A percentile compares a stretch with the other conserved stretches of the same genome.
phyloP scores from a whole-genome alignment of 768 basidiomycete genomes.

The Suillus subalutaceus region DNA sequence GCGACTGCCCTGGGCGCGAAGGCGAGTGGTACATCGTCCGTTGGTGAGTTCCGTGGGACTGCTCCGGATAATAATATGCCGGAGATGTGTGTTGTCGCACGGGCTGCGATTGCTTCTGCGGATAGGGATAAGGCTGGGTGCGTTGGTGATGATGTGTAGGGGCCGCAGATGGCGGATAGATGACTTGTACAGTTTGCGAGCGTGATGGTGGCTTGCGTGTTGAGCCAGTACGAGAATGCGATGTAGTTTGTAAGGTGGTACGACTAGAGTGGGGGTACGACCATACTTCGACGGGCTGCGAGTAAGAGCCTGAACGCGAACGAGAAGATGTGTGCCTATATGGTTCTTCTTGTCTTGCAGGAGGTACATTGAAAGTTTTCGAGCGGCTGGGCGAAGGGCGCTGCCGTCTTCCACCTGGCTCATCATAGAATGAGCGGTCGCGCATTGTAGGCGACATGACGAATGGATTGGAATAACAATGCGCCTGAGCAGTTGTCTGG shows the following conservation, averaged over 20 bases:
- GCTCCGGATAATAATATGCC: conserved; percentile 20
- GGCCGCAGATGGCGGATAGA: conserved; percentile 18
- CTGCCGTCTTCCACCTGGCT: conserved; percentile 7
- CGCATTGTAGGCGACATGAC: conserved; percentile 31
- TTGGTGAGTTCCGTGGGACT: conserved; percentile 19
- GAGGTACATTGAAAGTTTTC: background rate
- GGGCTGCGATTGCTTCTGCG: conserved; percentile 24
- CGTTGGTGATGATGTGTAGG: conserved; percentile 11
- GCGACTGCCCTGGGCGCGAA: conserved; percentile 33
- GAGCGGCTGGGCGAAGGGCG: conserved; percentile 14
- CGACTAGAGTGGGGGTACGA: conserved; percentile 19
- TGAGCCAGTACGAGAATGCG: conserved; percentile 17
- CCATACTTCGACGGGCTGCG: conserved; percentile 18
- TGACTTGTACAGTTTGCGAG: conserved; percentile 19
- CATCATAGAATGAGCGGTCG: conserved; percentile 34
- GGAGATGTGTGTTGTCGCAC: conserved; percentile 24
- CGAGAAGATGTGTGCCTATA: conserved; percentile 25
- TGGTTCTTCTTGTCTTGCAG: conserved; percentile 21
- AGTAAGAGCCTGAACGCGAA: conserved; percentile 27
- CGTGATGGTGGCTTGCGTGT: conserved; percentile 13
- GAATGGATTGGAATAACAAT: conserved; percentile 32
- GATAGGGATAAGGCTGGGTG: conserved; percentile 18
- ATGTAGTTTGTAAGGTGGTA: conserved; percentile 24
- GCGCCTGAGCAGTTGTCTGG: conserved; percentile 38
- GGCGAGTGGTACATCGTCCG: conserved; percentile 22